Base-by-base conservation (phyloP, 129 eudicot genomes). In the Chrysanthemum seticuspe region DNA sequence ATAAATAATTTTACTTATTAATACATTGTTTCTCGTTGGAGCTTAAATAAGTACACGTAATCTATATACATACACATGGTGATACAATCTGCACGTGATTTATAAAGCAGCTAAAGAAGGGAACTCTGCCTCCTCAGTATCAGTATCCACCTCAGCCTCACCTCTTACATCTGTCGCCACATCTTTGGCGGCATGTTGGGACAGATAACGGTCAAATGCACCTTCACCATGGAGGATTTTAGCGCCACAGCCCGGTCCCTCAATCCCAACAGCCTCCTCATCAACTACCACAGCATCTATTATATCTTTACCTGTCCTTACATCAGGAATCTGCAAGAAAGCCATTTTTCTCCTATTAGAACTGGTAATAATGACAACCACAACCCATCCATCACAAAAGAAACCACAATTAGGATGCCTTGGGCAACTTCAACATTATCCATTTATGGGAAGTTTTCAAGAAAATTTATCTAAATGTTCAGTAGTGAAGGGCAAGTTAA, bases 211-310 rank as follows among this genome's bases (percentile, higher is more conserved):
- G 76, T 83, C 89, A 68, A 90, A 58, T 18, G 99, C 89, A 56
- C 97, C 99, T 78, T 85, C 78, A 27, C 99, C 99, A 54, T 83
- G 83, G 45, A 95, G 97, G 77, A 95, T 90, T 77, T 86, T 90
- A 45, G 93, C 99, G 63, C 99, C 99, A 70, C 89, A 77, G 7
- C 89, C 91, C 19, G 47, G 78, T 2, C 83, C 91, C 62, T 83
- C 87, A 0, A 78, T 51, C 62, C 96, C 93, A 45, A 94, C 82
- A 6, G 97, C 96, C 55, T 90, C 99, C 72, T 88, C 91, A 55
- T 95, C 99, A 71, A 95, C 94, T 12, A 90, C 82, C 62, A 88
- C 97, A 10, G 85, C 99, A 61, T 95, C 97, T 47, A 90, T 95
- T 62, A 90, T 67, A 67, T 95, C 88, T 61, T 88, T 87, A 10